Evolutionary conservation across 768 basidiomycete species (phyloP).

Genomic region (Hebeloma cylindrosporum): DNA sequence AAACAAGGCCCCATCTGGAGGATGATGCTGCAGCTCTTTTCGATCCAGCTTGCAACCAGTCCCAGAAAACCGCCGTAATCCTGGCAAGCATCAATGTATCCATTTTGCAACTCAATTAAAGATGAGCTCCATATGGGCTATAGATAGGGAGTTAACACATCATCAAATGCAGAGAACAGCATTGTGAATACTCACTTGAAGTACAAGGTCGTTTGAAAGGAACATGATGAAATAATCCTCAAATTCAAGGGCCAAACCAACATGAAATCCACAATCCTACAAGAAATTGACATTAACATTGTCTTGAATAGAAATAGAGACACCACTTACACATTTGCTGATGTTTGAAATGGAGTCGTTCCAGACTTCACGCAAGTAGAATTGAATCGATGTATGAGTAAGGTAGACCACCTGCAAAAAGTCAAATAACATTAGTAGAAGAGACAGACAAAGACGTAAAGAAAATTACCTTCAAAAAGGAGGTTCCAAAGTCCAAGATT

Average conservation of each 20-base stretch:
- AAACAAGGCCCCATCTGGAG: constrained; percentile 1
- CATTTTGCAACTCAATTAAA: neutral
- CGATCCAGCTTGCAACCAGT: constrained; percentile 17
- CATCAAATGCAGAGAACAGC: no score
- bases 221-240: constrained; percentile 18
- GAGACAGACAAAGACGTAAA: no score
- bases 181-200: constrained; percentile 16
- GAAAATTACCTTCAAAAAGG: constrained; percentile 4
- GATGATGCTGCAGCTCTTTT: neutral
- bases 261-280: constrained; percentile 5
- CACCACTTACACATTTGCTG: neutral
- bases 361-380: constrained; percentile 2
- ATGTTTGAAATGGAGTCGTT: neutral
- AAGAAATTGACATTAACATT: no score
- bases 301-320: neutral
- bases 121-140: constrained; percentile 10
- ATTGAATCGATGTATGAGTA: constrained; percentile 11
- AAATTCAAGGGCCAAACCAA: constrained; percentile 23
- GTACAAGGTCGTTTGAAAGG: constrained; percentile 14
- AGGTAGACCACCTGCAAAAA: constrained; percentile 11
- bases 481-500: constrained; percentile 4
- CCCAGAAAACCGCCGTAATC: constrained; percentile 10
- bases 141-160: neutral
- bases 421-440: neutral
- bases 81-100: constrained; percentile 4